Base-by-base conservation (phyloP, 306 rosid species). In the Styphnolobium japonicum region DNA sequence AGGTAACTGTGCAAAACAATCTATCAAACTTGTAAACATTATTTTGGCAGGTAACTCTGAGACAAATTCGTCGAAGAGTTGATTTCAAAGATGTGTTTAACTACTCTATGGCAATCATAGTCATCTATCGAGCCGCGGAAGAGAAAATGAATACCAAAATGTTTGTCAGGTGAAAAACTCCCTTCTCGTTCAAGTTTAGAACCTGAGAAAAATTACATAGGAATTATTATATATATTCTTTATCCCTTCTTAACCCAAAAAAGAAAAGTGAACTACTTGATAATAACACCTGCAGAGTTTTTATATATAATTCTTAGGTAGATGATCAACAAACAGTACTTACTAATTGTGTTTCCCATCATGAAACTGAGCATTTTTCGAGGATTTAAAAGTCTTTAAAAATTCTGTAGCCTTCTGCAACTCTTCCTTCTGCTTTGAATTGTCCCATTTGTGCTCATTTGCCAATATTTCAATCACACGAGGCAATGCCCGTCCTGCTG, bases 391-490 rank as follows among this genome's bases (percentile, higher is more conserved):
- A 14, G 98, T 93, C 83, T 85, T 86, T 79, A 96, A 86, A 82
- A 96, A 91, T 33, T 81, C 84, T 53, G 66, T 87, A 25, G 91
- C 94, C 76, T 75, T 89, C 85, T 88, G 73, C 72, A 91, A 63
- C 88, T 96, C 99, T 77, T 85, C 84, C 83, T 88, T 88, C 92
- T 81, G 85, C 77, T 92, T 96, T 45, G 92, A 67, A 72, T 80
- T 81, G 80, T 93, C 94, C 99, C 99, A 96, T 7, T 90, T 88
- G 86, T 88, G 99, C 68, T 93, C 99, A 0, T 78, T 33, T 16
- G 98, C 92, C 88, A 96, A 82, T 81, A 96, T 93, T 40, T 93
- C 96, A 33, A 93, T 85, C 67, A 96, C 81, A 2, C 99, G 97
- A 19, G 97, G 98, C 83, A 96, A 66, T 6, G 98, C 97, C 64